Conservation (phyloP, 148 eudicot species). For the Gaultheria prostrata region DNA sequence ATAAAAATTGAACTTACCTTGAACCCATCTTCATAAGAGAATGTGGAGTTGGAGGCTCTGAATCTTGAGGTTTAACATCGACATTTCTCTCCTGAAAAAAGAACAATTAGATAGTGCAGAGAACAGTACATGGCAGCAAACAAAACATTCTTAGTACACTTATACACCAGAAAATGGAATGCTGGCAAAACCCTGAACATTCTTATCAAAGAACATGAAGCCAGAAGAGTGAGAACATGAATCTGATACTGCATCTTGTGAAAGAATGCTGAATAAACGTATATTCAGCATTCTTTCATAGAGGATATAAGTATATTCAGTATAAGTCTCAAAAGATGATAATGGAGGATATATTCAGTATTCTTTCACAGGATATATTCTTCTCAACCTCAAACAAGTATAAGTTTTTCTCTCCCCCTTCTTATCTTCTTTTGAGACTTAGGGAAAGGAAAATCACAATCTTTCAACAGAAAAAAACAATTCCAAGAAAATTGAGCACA, state of each 20-base stretch:
- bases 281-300: too few relatives aligned
- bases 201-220: neutral
- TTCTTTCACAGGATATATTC: too few relatives aligned
- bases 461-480: neutral
- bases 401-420: too few relatives aligned
- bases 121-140: neutral
- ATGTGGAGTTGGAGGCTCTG: slow-evolving; percentile 74
- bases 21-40: slow-evolving; percentile 64
- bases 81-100: slow-evolving; percentile 66
- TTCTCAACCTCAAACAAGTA: too few relatives aligned
- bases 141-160: neutral
- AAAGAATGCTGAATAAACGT: neutral
- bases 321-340: too few relatives aligned
- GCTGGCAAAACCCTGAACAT: slow-evolving; percentile 2
- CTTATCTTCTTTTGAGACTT: too few relatives aligned
- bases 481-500: too few relatives aligned
- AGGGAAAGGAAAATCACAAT: neutral
- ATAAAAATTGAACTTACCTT: slow-evolving; percentile 45
- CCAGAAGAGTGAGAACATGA: slow-evolving; percentile 12
- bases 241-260: neutral
- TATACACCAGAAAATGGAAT: neutral
- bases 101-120: slow-evolving; percentile 10
- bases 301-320: too few relatives aligned
- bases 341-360: too few relatives aligned
- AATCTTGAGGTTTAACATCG: slow-evolving; percentile 63